Base-by-base conservation (phyloP, 176 grass and related monocot genomes). In the Raddia distichophylla region DNA sequence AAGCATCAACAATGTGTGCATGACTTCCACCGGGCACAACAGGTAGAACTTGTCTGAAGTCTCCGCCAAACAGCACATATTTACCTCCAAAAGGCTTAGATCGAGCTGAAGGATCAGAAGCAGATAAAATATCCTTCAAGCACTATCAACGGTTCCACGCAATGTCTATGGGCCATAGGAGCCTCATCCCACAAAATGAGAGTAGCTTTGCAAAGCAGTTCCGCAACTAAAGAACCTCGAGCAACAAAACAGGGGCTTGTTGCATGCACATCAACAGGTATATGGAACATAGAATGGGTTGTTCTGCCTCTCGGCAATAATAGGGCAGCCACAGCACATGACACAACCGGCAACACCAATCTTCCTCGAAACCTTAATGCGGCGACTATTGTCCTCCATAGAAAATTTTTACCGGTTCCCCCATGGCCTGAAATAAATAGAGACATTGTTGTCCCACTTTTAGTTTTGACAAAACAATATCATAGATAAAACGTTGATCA, bases 401-500 rank as follows among this genome's bases (percentile, higher is more conserved):
- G 6, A 16, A 17, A 56, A 0, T 5, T 56, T 2, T 18, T 56
- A 0, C 53, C 53, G 7, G 16, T 56, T 7, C 53, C 53, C 7
- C 16, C 6, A 18, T 56, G 16, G 0, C 16, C 6, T 2, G 16
- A 18, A 1, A 56, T 56, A 2, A 55, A 0, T 6, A 55, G 0
- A 18, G 0, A 7, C 53, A 55, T 17, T 2, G 17, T 56, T 56
- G 0, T 0, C 17, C 2, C 0, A 7, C 2, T 18, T 1, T 0
- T 56, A 56, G 2, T 1, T 0, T 7, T 0, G 7, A 17, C 5
- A 56, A 7, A 2, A 56, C 2, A 0, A 0, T 7, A 2, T 55
- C 6, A 7, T 18, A 55, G 7, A 56, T 56, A 17, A 0, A 1
- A 56, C 0, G 6, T 2, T 56, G 53, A 0, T 56, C 53, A 7